A percentile compares a stretch with the other conserved stretches of the same genome.
Conservation (phyloP, 768 basidiomycete genomes). For the Steccherinum ochraceum region DNA sequence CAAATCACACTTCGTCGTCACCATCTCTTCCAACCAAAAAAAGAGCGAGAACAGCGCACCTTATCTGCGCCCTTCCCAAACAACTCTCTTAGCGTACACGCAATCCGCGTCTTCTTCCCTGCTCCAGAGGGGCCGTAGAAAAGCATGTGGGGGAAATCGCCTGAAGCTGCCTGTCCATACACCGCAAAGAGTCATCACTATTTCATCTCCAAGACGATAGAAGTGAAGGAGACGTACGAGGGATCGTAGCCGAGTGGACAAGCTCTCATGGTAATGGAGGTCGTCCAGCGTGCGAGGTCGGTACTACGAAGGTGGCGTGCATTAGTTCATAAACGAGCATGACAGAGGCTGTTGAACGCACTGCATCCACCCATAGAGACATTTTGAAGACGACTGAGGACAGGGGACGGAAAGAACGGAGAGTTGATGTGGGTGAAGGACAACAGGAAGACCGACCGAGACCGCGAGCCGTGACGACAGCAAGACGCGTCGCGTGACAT, state of each 20-base stretch:
- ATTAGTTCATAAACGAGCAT: too few species aligned
- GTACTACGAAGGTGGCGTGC: too few species aligned
- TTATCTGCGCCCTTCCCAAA: slow-evolving; percentile 94
- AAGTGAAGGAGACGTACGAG: slow-evolving; percentile 41
- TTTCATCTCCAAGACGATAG: not conserved
- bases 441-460: not conserved
- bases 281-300: slow-evolving; percentile 80
- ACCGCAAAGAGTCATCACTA: not conserved
- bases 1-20: too few species aligned
- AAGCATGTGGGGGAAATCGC: slow-evolving; percentile 95
- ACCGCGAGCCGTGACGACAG: not conserved
- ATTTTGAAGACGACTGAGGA: slow-evolving; percentile 11
- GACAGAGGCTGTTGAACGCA: slow-evolving; percentile 13
- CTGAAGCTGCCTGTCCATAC: slow-evolving; percentile 61
- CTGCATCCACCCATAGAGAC: slow-evolving; percentile 50
- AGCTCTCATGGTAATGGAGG: slow-evolving; percentile 80
- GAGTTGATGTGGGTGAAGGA: not conserved
- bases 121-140: slow-evolving; percentile 98
- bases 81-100: slow-evolving; percentile 79
- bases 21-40: too few species aligned
- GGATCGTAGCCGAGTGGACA: slow-evolving; percentile 75
- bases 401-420: too few species aligned
- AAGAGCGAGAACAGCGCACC: slow-evolving; percentile 38
- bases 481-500: not conserved
- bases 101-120: slow-evolving; percentile 96